A percentile compares a stretch with the other conserved stretches of the same genome.
Conservation (phyloP, 176 grass and related monocot species). For the Oryza brachyantha region DNA sequence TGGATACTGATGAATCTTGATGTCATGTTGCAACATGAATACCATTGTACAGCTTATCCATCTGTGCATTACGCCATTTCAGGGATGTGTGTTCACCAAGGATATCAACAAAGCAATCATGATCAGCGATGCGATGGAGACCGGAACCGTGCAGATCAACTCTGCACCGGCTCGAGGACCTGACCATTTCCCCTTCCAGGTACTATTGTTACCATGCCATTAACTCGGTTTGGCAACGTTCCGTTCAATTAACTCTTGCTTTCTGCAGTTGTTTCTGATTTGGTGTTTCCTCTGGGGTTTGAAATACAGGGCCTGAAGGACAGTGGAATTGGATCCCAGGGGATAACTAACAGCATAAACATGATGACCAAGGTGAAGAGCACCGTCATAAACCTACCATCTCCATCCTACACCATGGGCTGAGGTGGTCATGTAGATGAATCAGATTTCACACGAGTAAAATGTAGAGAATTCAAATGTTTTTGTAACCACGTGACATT, state of each 20-base stretch:
- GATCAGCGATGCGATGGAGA: conserved; percentile 91
- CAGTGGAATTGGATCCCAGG: conserved; percentile 97
- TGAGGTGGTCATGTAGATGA: conserved; percentile 35
- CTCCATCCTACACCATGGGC: conserved; percentile 91
- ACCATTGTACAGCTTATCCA: neutral
- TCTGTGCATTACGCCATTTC: conserved; percentile 14
- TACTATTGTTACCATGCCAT: neutral
- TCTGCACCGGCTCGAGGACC: conserved; percentile 93
- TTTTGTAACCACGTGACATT: conserved; percentile 28
- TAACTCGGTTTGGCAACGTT: neutral
- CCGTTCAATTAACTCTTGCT: neutral
- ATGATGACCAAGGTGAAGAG: conserved; percentile 99
- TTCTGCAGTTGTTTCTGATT: neutral
- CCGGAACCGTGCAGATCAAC: conserved; percentile 96
- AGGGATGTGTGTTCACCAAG: conserved; percentile 92
- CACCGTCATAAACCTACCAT: conserved; percentile 88
- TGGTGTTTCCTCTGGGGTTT: neutral
- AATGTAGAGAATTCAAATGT: conserved; percentile 38
- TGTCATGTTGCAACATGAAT: neutral
- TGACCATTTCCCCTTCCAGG: conserved; percentile 99
- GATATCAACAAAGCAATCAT: conserved; percentile 97
- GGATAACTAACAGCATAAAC: conserved; percentile 97
- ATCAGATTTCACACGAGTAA: neutral
- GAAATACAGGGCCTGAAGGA: conserved; percentile 85
- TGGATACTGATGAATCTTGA: too few species aligned